Conservation (phyloP, 1,284 basidiomycete genomes). For the Apiotrichum akiyoshidainum region DNA sequence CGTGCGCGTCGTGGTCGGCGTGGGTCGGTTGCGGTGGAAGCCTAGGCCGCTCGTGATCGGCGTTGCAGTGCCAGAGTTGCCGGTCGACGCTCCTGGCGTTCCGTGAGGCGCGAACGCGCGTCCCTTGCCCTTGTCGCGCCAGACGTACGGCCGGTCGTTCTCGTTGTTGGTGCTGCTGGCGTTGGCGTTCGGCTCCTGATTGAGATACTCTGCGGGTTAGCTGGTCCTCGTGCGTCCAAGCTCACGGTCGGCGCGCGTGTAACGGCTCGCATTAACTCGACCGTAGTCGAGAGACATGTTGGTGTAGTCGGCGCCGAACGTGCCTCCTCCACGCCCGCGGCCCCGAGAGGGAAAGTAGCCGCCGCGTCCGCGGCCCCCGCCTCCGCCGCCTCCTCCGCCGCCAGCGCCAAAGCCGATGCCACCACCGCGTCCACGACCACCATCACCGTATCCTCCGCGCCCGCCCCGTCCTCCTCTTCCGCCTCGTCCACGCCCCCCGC, state of each 20-base stretch:
- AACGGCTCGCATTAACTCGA: slow-evolving; percentile 36
- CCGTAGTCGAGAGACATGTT: slow-evolving; percentile 45
- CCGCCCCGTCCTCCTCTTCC: slow-evolving; percentile 18
- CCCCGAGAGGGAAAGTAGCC: not conserved
- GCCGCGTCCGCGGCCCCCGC: slow-evolving; percentile 12
- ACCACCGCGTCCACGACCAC: slow-evolving; percentile 13
- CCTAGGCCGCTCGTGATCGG: slow-evolving; percentile 36
- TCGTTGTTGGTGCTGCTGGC: slow-evolving; percentile 1
- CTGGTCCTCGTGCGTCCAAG: not conserved
- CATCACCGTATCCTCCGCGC: not conserved
- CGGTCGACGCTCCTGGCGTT: slow-evolving; percentile 2
- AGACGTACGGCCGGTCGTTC: not conserved
- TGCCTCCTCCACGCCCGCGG: slow-evolving; percentile 16
- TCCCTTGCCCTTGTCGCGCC: not conserved
- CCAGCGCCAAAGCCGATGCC: not conserved
- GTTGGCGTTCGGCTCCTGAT: slow-evolving; percentile 1
- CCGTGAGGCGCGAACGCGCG: slow-evolving; percentile 8
- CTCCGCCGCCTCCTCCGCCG: not conserved
- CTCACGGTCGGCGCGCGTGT: slow-evolving; percentile 21
- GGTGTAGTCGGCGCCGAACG: slow-evolving; percentile 41
- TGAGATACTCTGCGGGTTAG: slow-evolving; percentile 1
- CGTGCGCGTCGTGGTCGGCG: slow-evolving; percentile 13
- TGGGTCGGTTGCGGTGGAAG: slow-evolving; percentile 21
- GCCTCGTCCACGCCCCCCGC: slow-evolving; percentile 20
- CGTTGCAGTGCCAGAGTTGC: slow-evolving; percentile 29